Conservation (phyloP, 805 yeast species). For the Schwanniomyces vanrijiae region DNA sequence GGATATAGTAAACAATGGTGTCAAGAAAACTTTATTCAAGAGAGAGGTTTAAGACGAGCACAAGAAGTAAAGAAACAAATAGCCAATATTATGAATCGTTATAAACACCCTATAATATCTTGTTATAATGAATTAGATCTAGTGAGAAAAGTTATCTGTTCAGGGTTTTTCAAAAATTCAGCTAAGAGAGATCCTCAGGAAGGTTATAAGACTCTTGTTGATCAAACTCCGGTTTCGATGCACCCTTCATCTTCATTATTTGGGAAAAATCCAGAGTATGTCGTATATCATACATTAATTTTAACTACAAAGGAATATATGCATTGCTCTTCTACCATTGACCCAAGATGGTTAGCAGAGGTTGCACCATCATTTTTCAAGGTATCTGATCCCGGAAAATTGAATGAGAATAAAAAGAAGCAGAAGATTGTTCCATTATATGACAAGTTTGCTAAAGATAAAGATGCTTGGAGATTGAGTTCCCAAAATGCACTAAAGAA, state of each 20-base stretch:
- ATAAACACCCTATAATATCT: constrained; percentile 43
- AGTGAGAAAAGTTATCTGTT: constrained; percentile 60
- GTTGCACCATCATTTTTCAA: constrained; percentile 74
- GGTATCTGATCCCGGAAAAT: constrained; percentile 50
- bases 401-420: constrained; percentile 52
- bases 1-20: constrained; percentile 74
- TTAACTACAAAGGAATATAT: constrained; percentile 87
- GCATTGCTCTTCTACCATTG: constrained; percentile 84
- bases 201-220: constrained; percentile 57
- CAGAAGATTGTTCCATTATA: constrained; percentile 75
- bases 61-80: constrained; percentile 79
- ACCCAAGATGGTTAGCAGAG: constrained; percentile 76
- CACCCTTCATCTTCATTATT: constrained; percentile 85
- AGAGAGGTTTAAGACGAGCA: constrained; percentile 72
- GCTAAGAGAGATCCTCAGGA: constrained; percentile 63
- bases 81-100: constrained; percentile 50
- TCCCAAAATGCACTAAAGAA: constrained; percentile 26
- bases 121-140: constrained; percentile 58
- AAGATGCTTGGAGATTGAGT: constrained; percentile 77
- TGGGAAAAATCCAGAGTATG: constrained; percentile 67
- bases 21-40: constrained; percentile 75
- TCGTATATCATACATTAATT: constrained; percentile 77
- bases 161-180: constrained; percentile 68
- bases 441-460: constrained; percentile 56
- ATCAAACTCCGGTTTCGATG: constrained; percentile 70